These are phyloP conservation scores for Sarocladium kiliense DNA, from an alignment of 2,329 filamentous ascomycete genomes.

Conservation along the genomic window DNA sequence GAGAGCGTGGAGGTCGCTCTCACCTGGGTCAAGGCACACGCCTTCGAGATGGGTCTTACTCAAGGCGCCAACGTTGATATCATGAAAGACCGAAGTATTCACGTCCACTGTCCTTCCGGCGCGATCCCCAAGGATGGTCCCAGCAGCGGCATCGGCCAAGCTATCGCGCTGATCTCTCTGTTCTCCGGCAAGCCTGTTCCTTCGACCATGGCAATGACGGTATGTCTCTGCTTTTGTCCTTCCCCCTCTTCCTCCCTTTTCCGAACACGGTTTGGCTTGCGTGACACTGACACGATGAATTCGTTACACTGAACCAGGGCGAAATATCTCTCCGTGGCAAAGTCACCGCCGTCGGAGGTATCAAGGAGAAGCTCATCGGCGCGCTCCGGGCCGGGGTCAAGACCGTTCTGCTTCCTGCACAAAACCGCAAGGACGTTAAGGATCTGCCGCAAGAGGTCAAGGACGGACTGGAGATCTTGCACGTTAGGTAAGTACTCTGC, in stretches of 20 bases:
- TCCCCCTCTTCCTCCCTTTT: constrained; percentile 12
- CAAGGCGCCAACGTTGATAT: constrained; percentile 80
- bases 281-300: constrained; percentile 17
- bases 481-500: constrained; percentile 64
- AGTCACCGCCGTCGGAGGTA: constrained; percentile 90
- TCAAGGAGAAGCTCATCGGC: constrained; percentile 98
- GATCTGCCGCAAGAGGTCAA: constrained; percentile 89
- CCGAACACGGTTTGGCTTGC: constrained; percentile 16
- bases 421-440: constrained; percentile 87
- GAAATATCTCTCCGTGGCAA: constrained; percentile 78
- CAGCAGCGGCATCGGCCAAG: constrained; percentile 87
- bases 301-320: constrained; percentile 36
- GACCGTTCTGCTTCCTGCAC: constrained; percentile 80
- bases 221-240: constrained; percentile 31
- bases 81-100: constrained; percentile 90
- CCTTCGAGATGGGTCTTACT: constrained; percentile 82
- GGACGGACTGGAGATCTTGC: constrained; percentile 79
- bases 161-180: constrained; percentile 84
- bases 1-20: constrained; percentile 95
- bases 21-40: constrained; percentile 95
- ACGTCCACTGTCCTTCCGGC: constrained; percentile 93
- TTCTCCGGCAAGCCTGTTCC: constrained; percentile 84
- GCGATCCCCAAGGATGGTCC: constrained; percentile 92
- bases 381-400: constrained; percentile 90
- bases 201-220: constrained; percentile 92